These are phyloP conservation scores for Stentor coeruleus DNA, from an alignment of 73 alveolate species.

Conservation along the genomic window DNA sequence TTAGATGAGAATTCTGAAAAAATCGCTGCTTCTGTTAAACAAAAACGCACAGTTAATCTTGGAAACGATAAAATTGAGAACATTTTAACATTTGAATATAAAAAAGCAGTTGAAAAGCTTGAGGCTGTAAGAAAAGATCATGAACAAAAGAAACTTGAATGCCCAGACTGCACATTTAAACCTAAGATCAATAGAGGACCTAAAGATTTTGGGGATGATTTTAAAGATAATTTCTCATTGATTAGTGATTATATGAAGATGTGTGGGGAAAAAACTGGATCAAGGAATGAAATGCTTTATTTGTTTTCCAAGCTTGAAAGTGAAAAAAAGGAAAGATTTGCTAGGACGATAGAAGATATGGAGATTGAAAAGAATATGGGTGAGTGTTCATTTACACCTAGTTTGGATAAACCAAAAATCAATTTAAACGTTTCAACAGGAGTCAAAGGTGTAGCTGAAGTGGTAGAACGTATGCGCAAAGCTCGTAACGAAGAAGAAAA, in stretches of 20 bases:
- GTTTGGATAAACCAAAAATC: background rate
- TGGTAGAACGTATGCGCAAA: background rate
- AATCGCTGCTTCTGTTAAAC: background rate
- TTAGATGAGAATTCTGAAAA: background rate
- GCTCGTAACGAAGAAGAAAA: conserved; percentile 3
- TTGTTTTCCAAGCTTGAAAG: background rate
- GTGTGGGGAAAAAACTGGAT: background rate
- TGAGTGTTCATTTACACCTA: conserved; percentile 12
- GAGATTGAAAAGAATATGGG: conserved; percentile 13
- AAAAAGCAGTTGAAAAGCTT: background rate
- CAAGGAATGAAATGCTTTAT: background rate
- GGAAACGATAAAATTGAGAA: background rate
- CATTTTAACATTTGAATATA: background rate
- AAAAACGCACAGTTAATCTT: background rate
- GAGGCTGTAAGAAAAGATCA: background rate
- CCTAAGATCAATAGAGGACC: conserved; percentile 7
- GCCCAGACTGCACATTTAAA: conserved; percentile 15
- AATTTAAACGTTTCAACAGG: background rate
- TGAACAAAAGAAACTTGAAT: background rate
- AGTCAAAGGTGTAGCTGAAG: conserved; percentile 1
- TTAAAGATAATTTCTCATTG: background rate
- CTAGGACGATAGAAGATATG: background rate
- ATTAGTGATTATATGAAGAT: background rate
- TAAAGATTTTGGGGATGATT: background rate
- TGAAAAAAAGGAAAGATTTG: background rate